Conservation (phyloP, 1,284 basidiomycete genomes). For the Ceratobasidium sp. region DNA sequence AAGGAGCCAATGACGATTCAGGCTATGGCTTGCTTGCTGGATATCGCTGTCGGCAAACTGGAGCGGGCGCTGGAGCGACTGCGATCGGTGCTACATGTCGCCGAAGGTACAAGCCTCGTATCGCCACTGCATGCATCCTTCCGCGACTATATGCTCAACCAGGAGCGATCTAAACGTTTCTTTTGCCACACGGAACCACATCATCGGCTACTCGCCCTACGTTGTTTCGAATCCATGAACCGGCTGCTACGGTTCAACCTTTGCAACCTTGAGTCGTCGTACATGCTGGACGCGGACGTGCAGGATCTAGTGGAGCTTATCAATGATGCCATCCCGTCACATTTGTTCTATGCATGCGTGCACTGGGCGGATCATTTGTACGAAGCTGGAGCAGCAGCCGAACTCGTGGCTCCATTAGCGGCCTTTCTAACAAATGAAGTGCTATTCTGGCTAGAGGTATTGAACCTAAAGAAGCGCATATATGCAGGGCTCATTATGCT, state of each 20-base stretch:
- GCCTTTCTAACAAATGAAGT: slow-evolving; percentile 29
- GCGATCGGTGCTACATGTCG: slow-evolving; percentile 36
- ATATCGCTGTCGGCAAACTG: not conserved
- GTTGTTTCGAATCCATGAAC: slow-evolving; percentile 16
- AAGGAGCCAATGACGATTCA: slow-evolving; percentile 31
- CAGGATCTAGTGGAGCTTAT: slow-evolving; percentile 11
- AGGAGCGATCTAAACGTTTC: slow-evolving; percentile 14
- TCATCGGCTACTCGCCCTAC: not conserved
- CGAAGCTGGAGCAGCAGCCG: not conserved
- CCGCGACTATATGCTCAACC: slow-evolving; percentile 41
- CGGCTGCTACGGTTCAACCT: slow-evolving; percentile 2
- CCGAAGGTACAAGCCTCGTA: slow-evolving; percentile 3
- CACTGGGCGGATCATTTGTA: slow-evolving; percentile 26
- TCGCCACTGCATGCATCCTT: slow-evolving; percentile 40
- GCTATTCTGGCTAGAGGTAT: slow-evolving; percentile 41
- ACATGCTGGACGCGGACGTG: slow-evolving; percentile 17
- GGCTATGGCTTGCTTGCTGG: slow-evolving; percentile 13
- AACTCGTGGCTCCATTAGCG: not conserved
- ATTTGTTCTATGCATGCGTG: slow-evolving; percentile 25
- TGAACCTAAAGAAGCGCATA: slow-evolving; percentile 31
- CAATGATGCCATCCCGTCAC: not conserved
- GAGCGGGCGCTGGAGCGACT: slow-evolving; percentile 17
- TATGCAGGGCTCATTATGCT: not conserved
- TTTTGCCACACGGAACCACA: not conserved
- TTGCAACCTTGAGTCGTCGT: slow-evolving; percentile 7